These are phyloP conservation scores for Rhinocladiella similis DNA, from an alignment of 2,329 filamentous ascomycete species.

Conservation along the genomic window DNA sequence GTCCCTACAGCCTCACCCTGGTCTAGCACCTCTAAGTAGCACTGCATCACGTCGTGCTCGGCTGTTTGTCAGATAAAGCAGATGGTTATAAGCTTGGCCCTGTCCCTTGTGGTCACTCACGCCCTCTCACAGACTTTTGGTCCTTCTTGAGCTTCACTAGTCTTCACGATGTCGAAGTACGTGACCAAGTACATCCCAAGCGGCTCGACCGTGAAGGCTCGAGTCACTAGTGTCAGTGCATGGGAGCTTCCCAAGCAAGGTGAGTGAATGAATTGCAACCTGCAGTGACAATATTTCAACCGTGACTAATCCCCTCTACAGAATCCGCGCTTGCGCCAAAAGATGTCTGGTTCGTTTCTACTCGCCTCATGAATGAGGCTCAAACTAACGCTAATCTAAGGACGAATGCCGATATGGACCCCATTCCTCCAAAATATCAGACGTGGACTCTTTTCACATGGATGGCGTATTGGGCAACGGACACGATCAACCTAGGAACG, in stretches of 20 bases:
- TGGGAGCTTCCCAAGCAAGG: conserved; percentile 52
- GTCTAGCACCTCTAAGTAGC: not conserved
- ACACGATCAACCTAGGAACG: conserved; percentile 44
- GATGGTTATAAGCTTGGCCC: not conserved
- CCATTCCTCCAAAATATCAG: conserved; percentile 29
- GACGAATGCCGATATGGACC: conserved; percentile 54
- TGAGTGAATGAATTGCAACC: not conserved
- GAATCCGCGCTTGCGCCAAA: conserved; percentile 48
- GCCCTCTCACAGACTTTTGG: not conserved
- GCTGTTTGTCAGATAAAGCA: not conserved
- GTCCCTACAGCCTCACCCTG: not conserved
- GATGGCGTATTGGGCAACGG: conserved; percentile 44
- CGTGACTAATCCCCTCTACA: not conserved
- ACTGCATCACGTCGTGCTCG: not conserved
- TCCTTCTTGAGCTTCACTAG: not conserved
- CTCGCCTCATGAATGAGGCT: not conserved
- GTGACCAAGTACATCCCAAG: conserved; percentile 37
- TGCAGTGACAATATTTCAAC: not conserved
- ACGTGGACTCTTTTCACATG: conserved; percentile 37
- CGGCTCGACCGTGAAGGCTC: conserved; percentile 38
- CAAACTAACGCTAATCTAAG: conserved; percentile 41
- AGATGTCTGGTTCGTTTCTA: conserved; percentile 44
- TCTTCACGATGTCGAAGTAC: conserved; percentile 20
- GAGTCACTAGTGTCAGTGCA: conserved; percentile 43
- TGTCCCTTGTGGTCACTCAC: not conserved